Percentiles rank a stretch among this genome's conserved stretches.
phyloP scores from a whole-genome alignment of 257 asterid species.

The Solanum appendiculatum region DNA sequence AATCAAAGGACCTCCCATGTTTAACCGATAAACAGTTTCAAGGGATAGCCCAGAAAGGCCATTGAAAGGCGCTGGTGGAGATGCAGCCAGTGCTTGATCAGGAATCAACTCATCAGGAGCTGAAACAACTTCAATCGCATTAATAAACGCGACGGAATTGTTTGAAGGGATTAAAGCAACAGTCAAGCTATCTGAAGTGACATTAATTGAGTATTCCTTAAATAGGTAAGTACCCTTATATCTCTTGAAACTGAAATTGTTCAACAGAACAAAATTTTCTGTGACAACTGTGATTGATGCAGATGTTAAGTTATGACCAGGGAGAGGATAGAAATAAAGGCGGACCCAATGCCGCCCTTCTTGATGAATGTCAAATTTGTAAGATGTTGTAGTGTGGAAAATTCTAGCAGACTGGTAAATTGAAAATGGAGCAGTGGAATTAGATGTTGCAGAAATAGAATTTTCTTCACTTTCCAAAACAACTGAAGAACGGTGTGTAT shows the following conservation, averaged over 20 bases:
- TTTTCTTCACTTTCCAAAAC: slow-evolving; percentile 30
- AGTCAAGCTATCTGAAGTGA: slow-evolving; percentile 40
- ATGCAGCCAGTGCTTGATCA: slow-evolving; percentile 28
- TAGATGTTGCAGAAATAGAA: slow-evolving; percentile 37
- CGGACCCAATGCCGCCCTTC: slow-evolving; percentile 71
- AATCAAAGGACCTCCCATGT: slow-evolving; percentile 68
- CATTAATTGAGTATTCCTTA: slow-evolving; percentile 55
- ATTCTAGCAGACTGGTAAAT: slow-evolving; percentile 49
- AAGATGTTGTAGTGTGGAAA: slow-evolving; percentile 41
- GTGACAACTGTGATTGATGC: slow-evolving; percentile 53
- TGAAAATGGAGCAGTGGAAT: slow-evolving; percentile 50
- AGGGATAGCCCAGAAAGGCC: slow-evolving; percentile 46
- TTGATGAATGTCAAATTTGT: slow-evolving; percentile 28
- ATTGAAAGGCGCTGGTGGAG: slow-evolving; percentile 22
- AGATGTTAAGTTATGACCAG: slow-evolving; percentile 37
- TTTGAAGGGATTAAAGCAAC: slow-evolving; percentile 46
- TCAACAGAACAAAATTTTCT: slow-evolving; percentile 49
- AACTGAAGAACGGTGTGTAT: slow-evolving; percentile 32
- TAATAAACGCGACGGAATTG: slow-evolving; percentile 53
- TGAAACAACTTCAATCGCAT: slow-evolving; percentile 67
- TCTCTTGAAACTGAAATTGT: slow-evolving; percentile 42
- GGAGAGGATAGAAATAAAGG: slow-evolving; percentile 54
- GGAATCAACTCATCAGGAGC: slow-evolving; percentile 46
- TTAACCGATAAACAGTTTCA: slow-evolving; percentile 55
- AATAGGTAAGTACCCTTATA: slow-evolving; percentile 36